Evolutionary conservation across 2,329 filamentous ascomycete species (phyloP).

Genomic region (Colletotrichum brevisporum): DNA sequence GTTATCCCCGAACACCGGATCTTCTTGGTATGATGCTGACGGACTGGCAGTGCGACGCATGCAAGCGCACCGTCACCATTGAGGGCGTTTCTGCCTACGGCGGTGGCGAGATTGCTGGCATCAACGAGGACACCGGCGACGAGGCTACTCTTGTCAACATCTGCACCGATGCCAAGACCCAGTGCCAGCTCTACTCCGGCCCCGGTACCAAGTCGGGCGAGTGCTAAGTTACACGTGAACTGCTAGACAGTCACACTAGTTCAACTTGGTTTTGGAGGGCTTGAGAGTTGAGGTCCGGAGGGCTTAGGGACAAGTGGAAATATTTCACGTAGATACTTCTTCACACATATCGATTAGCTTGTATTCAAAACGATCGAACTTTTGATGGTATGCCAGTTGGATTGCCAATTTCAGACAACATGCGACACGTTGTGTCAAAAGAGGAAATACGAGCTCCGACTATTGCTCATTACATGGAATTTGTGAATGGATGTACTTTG

Average conservation of each 20-base stretch:
- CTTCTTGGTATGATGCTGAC: not conserved
- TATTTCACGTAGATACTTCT: slow-evolving; percentile 33
- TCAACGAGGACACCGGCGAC: slow-evolving; percentile 57
- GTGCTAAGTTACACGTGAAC: slow-evolving; percentile 19
- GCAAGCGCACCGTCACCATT: slow-evolving; percentile 61
- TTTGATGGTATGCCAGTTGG: too few species aligned
- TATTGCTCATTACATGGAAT: too few species aligned
- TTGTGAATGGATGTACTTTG: too few species aligned
- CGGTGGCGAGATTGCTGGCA: slow-evolving; percentile 58
- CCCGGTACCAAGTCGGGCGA: slow-evolving; percentile 47
- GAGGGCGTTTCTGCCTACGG: slow-evolving; percentile 54
- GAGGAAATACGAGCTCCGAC: too few species aligned
- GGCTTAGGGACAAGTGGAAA: not conserved
- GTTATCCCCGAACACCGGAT: slow-evolving; percentile 38
- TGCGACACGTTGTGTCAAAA: too few species aligned
- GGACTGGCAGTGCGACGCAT: slow-evolving; percentile 38
- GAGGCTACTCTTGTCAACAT: slow-evolving; percentile 47
- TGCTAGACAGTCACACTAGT: too few species aligned
- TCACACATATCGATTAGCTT: not conserved
- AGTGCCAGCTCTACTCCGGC: slow-evolving; percentile 46
- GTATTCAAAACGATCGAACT: not conserved
- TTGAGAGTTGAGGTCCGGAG: not conserved
- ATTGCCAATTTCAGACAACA: too few species aligned
- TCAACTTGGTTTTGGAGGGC: not conserved
- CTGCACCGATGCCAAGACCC: slow-evolving; percentile 45